Base-by-base conservation (phyloP, 2,329 filamentous ascomycete genomes). In the Cercospora nicotianae region DNA sequence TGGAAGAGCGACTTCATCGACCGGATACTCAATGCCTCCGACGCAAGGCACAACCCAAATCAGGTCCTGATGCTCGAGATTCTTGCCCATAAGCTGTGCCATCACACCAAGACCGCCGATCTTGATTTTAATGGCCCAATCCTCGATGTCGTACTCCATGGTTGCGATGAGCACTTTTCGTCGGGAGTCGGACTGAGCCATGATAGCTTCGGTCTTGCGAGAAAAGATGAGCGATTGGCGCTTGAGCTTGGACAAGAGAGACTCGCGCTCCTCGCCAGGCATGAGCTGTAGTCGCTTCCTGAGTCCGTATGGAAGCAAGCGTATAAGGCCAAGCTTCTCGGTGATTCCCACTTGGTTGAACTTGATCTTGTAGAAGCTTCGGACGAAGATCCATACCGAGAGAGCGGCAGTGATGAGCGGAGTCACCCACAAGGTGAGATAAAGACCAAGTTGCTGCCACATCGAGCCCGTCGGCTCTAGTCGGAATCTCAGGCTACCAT, bases 111-210 rank as follows among this genome's bases (percentile, higher is more conserved):
- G 80, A 63, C 88, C 88, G 67, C 88, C 88, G 58, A 90, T 90
- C 78, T 90, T 90, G 78, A 90, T 88, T 77, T 89, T 90, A 77
- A 90, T 88, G 1, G 77, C 81, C 86, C 88, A 90, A 74, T 90
- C 88, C 67, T 89, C 87, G 66, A 90, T 90, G 68, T 90, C 87
- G 77, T 90, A 90, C 76, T 90, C 88, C 86, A 90, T 89, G 8
- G 88, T 90, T 9, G 87, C 88, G 63, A 90, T 88, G 30, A 90
- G 82, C 2, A 89, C 85, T 36, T 83, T 89, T 18, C 85, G 80
- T 12, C 72, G 68, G 51, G 61, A 12, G 5, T 65, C 64, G 3
- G 57, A n/a, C 53, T 67, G 57, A 18, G 57, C 30, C 53, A 63
- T 51, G 23, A 69, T 59, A 4, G 58, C 62, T 26, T 64, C 64